A percentile compares a stretch with the other conserved stretches of the same genome.
phyloP scores from a whole-genome alignment of 768 basidiomycete species.

The Pleurotus djamor region DNA sequence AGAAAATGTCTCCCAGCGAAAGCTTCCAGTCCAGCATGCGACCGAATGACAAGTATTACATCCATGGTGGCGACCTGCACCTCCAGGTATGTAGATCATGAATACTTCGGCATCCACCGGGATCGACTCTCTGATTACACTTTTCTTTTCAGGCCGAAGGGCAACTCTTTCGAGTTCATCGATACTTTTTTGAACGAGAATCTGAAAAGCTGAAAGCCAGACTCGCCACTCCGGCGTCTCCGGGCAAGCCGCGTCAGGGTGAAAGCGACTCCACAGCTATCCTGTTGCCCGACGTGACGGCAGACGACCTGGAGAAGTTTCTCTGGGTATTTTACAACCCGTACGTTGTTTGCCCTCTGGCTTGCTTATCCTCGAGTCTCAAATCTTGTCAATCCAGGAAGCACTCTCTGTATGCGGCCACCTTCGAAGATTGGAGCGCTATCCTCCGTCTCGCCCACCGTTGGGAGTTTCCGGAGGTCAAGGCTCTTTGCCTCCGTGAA shows the following conservation, averaged over 20 bases:
- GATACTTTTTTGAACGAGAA: constrained; percentile 62
- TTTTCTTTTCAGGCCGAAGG: constrained; percentile 46
- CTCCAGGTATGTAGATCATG: constrained; percentile 40
- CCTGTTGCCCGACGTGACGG: constrained; percentile 27
- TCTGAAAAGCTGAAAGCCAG: constrained; percentile 43
- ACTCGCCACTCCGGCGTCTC: constrained; percentile 24
- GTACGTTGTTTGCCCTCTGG: constrained; percentile 24
- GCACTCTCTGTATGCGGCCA: constrained; percentile 54
- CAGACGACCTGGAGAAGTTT: constrained; percentile 40
- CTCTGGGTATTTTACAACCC: constrained; percentile 59
- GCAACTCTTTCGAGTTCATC: constrained; percentile 53
- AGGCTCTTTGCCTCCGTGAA: constrained; percentile 49
- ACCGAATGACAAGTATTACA: constrained; percentile 40
- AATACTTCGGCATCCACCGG: neutral
- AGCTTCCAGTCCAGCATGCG: neutral
- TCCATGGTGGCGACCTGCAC: constrained; percentile 51
- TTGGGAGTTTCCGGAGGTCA: constrained; percentile 56
- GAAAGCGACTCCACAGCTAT: constrained; percentile 38
- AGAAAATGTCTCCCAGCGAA: too few species aligned
- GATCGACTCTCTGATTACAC: neutral
- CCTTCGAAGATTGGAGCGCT: constrained; percentile 47
- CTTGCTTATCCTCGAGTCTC: neutral
- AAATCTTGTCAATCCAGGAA: constrained; percentile 28
- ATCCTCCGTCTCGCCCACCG: constrained; percentile 51
- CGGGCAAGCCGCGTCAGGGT: constrained; percentile 30